Evolutionary conservation across 1,284 basidiomycete genomes (phyloP).

Genomic region (Leccinum griseonigrum): DNA sequence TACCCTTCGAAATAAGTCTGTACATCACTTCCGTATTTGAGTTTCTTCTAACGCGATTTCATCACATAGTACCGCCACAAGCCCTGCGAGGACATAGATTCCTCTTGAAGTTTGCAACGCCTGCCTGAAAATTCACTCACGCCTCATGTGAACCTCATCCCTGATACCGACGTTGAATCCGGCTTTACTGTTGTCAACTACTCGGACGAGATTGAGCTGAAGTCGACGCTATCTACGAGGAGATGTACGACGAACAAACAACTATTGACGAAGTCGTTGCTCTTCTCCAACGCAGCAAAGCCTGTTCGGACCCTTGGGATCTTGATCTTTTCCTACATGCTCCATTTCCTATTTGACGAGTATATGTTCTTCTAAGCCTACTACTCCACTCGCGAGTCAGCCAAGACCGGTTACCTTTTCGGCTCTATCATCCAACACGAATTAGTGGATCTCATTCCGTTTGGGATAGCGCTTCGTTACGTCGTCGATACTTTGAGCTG

Average conservation of each 20-base stretch:
- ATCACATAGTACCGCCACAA: conserved; percentile 51
- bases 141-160: conserved; percentile 90
- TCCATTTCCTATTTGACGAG: conserved; percentile 99
- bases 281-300: conserved; percentile 84
- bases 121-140: conserved; percentile 94
- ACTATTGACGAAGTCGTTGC: conserved; percentile 92
- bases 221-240: conserved; percentile 94
- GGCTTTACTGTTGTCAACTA: conserved; percentile 91
- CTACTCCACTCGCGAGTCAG: conserved; percentile 92
- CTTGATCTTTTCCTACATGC: conserved; percentile 99
- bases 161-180: conserved; percentile 86
- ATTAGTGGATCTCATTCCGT: conserved; percentile 92
- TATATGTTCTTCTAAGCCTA: conserved; percentile 98
- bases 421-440: conserved; percentile 95
- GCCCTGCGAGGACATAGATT: conserved; percentile 78
- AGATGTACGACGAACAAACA: conserved; percentile 96
- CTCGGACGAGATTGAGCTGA: conserved; percentile 87
- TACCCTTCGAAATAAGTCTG: conserved; percentile 77
- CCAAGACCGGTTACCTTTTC: conserved; percentile 96
- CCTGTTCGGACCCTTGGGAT: conserved; percentile 80
- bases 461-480: conserved; percentile 96
- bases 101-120: conserved; percentile 89
- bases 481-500: conserved; percentile 93
- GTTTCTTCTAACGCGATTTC: conserved; percentile 1
- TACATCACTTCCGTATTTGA: conserved; percentile 15